Evolutionary conservation across 176 grass and related monocot species (phyloP), one percentile per base, ranked within the genome.

Genomic region (Typha latifolia): DNA sequence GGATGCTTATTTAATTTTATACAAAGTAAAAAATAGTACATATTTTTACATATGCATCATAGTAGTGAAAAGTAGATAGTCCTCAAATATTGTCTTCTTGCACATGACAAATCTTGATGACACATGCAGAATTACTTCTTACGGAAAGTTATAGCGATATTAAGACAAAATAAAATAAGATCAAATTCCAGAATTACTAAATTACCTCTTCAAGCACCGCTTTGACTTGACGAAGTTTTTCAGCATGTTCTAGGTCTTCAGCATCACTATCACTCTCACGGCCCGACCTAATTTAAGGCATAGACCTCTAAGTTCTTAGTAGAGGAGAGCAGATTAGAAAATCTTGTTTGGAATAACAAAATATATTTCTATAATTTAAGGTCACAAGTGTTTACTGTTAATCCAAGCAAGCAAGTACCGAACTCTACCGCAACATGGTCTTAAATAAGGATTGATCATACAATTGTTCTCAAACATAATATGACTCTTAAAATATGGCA

Each of bases 181-280:
- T 32, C 34, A 37, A 37, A 37, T 37, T 37, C 34, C 7, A 0
- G 34, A 37, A 69, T 49, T 62, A 14, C 7, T 67, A 53, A n/a
- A 74, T 66, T 91, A 96, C 92, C 92, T 96, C 87, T 74, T 96
- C 92, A 69, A 96, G 87, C 67, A 96, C 92, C 12, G 92, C 92
- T 86, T 90, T 96, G 73, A 96, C 92, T 91, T 96, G 92, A 48
- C 88, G 92, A 79, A 96, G 85, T 49, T 96, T 96, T 79, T 96
- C 92, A 31, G 92, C 85, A 53, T 96, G 92, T 74, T 96, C 87
- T 22, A 88, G 12, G 9, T 49, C 74, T 86, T 96, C 92, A 81
- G 88, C 85, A 69, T 96, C 92, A 75, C 92, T 96, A 77, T 96
- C 92, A 84, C 92, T 96, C 84, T 90, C 92, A 77, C 84, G 84